Evolutionary conservation across 192 early-diverging fungal genomes (phyloP).

Genomic region (Dimargaris xerosporica): DNA sequence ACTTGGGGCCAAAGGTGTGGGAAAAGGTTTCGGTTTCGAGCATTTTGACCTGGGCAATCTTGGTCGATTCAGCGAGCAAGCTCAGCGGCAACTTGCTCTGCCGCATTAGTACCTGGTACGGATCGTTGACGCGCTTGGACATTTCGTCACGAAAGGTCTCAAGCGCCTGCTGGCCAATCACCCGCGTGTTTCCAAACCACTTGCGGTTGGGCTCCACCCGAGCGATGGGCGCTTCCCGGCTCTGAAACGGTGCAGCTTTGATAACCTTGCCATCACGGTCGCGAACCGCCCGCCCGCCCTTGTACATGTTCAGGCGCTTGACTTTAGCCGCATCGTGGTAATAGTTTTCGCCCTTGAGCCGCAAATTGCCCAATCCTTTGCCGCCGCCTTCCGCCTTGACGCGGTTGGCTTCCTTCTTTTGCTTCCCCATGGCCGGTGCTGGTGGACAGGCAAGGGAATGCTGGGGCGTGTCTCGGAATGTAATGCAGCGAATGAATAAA

Average conservation of each 20-base stretch:
- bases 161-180: conserved; percentile 88
- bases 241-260: conserved; percentile 84
- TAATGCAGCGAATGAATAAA: no score
- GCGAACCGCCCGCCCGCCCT: conserved; percentile 68
- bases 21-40: conserved; percentile 87
- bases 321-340: conserved; percentile 95
- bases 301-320: conserved; percentile 84
- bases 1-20: conserved; percentile 87
- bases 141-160: conserved; percentile 86
- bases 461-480: no score
- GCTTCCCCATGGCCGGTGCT: conserved; percentile 31
- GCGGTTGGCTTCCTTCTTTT: conserved; percentile 45
- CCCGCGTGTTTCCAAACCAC: conserved; percentile 98
- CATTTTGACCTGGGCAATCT: conserved; percentile 60
- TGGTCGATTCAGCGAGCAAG: conserved; percentile 65
- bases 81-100: conserved; percentile 96
- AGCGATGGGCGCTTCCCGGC: conserved; percentile 50
- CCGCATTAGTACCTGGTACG: conserved; percentile 84
- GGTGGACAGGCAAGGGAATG: neutral
- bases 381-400: conserved; percentile 22
- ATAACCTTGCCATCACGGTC: conserved; percentile 80
- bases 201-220: conserved; percentile 88
- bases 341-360: conserved; percentile 96
- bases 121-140: conserved; percentile 72
- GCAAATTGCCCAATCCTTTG: conserved; percentile 45